These are phyloP conservation scores for Stachybotrys echinatus DNA, from an alignment of 2,329 filamentous ascomycete genomes.

Conservation along the genomic window DNA sequence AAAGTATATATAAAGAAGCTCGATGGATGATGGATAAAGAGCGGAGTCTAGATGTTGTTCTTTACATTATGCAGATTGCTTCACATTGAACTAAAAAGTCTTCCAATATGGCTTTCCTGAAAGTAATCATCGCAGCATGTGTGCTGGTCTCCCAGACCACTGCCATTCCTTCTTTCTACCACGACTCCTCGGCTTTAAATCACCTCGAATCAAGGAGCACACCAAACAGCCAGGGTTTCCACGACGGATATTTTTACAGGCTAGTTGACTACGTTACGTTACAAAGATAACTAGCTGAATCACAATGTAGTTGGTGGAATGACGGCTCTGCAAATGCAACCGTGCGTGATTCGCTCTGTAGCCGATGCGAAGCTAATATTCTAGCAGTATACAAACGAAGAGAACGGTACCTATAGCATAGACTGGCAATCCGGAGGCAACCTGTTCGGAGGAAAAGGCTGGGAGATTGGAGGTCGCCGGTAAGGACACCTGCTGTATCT, in stretches of 20 bases:
- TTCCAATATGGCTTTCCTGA: constrained; percentile 10
- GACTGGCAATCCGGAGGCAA: constrained; percentile 40
- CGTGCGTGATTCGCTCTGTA: background rate
- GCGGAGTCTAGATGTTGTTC: too few relatives aligned
- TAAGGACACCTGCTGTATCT: too few relatives aligned
- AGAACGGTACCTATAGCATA: constrained; percentile 33
- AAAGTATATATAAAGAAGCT: too few relatives aligned
- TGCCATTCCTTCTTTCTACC: background rate
- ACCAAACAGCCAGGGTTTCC: constrained; percentile 27
- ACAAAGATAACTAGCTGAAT: constrained; percentile 36
- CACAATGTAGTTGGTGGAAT: constrained; percentile 12
- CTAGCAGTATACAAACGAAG: constrained; percentile 31
- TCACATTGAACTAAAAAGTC: too few relatives aligned
- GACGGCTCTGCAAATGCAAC: background rate
- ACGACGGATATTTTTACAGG: constrained; percentile 42
- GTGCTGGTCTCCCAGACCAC: constrained; percentile 13
- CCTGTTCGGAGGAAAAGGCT: constrained; percentile 54
- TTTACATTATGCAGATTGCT: too few relatives aligned
- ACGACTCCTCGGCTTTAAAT: background rate
- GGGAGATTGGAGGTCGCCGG: constrained; percentile 45
- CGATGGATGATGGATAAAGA: too few relatives aligned
- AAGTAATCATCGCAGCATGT: constrained; percentile 15
- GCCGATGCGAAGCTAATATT: background rate
- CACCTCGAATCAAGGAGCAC: constrained; percentile 14
- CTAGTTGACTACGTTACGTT: constrained; percentile 47